A percentile compares a stretch with the other conserved stretches of the same genome.
Evolutionary conservation across 371 early-diverging fungal genomes (phyloP).

Genomic region (Chytridiales sp.): DNA sequence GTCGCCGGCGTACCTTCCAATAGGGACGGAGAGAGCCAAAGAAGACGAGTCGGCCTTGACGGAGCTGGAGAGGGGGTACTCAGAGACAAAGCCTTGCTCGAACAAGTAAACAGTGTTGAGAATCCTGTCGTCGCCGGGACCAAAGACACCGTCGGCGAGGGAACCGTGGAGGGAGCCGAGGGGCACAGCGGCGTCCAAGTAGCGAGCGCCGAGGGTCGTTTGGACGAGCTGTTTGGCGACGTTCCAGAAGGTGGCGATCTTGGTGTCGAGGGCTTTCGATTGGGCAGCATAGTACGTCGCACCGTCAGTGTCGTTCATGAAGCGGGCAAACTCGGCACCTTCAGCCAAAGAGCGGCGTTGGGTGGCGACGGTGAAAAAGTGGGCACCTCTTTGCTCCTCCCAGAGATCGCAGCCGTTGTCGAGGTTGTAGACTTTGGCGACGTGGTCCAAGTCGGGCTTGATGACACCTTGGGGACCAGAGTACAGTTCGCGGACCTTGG

Average conservation of each 20-base stretch:
- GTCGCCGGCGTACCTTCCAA: constrained; percentile 19
- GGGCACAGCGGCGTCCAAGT: constrained; percentile 14
- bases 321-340: constrained; percentile 50
- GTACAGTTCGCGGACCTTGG: constrained; percentile 26
- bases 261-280: neutral
- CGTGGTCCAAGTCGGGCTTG: constrained; percentile 63
- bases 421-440: constrained; percentile 45
- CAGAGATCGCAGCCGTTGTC: constrained; percentile 58
- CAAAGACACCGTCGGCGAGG: constrained; percentile 10
- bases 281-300: neutral
- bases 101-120: constrained; percentile 9
- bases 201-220: constrained; percentile 13
- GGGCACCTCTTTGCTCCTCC: constrained; percentile 65
- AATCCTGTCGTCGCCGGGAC: constrained; percentile 13
- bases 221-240: neutral
- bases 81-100: constrained; percentile 2
- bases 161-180: constrained; percentile 5
- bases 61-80: constrained; percentile 9
- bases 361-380: constrained; percentile 70
- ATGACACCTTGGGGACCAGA: constrained; percentile 34
- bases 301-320: constrained; percentile 5
- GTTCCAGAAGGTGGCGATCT: constrained; percentile 1
- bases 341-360: constrained; percentile 61
- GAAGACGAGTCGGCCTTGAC: neutral
- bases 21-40: constrained; percentile 8